phyloP scores from a whole-genome alignment of 2,329 filamentous ascomycete genomes.

The Neoarthrinium moseri region DNA sequence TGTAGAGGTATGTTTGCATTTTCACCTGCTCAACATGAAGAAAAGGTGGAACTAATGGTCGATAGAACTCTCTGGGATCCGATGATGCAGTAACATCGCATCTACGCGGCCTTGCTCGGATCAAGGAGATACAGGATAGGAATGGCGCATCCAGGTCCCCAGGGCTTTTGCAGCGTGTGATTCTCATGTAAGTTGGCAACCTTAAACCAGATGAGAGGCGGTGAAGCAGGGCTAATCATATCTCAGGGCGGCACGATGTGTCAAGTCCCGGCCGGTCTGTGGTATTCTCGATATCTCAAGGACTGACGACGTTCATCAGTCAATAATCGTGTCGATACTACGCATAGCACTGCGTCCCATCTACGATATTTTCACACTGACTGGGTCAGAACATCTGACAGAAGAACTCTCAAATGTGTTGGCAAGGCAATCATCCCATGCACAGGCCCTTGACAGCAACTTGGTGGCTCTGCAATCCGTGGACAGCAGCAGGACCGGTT shows the following conservation, averaged over 20 bases:
- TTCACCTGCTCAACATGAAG: neutral
- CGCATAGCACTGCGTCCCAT: constrained; percentile 42
- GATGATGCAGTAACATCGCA: constrained; percentile 42
- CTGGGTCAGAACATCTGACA: constrained; percentile 19
- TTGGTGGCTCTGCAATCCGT: constrained; percentile 22
- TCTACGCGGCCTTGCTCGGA: constrained; percentile 35
- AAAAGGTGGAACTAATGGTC: constrained; percentile 11
- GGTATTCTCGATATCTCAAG: constrained; percentile 36
- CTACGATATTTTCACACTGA: constrained; percentile 26
- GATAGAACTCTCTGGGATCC: constrained; percentile 42
- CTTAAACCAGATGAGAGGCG: neutral
- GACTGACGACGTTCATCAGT: constrained; percentile 40
- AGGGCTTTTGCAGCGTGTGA: constrained; percentile 40
- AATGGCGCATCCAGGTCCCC: constrained; percentile 25
- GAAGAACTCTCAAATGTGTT: constrained; percentile 26
- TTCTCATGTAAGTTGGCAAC: constrained; percentile 34
- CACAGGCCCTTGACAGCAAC: constrained; percentile 17
- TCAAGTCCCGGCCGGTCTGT: constrained; percentile 36
- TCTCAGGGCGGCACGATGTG: constrained; percentile 37
- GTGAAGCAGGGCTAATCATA: constrained; percentile 4
- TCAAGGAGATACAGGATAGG: constrained; percentile 28
- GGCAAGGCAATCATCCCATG: constrained; percentile 21
- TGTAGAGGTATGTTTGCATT: constrained; percentile 34
- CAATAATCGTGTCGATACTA: constrained; percentile 42
- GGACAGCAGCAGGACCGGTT: constrained; percentile 39